phyloP scores from a whole-genome alignment of 1,284 basidiomycete genomes.

The Ustilago trichophora region DNA sequence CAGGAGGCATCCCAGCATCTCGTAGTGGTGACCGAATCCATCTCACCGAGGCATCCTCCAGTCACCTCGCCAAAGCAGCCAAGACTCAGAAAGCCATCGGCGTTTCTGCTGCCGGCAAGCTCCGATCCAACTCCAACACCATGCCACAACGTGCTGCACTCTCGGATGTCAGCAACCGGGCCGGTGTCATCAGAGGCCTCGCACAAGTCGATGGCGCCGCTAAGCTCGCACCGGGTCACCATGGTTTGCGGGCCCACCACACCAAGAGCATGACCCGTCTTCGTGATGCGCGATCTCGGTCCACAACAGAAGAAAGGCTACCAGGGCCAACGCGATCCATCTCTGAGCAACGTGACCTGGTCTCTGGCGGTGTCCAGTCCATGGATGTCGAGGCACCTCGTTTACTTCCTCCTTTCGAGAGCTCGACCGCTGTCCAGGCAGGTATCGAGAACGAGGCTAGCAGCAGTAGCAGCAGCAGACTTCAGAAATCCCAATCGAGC shows the following conservation, averaged over 20 bases:
- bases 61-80: constrained; percentile 22
- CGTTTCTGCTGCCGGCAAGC: constrained; percentile 16
- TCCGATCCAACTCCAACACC: constrained; percentile 17
- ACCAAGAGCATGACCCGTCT: constrained; percentile 45
- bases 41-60: constrained; percentile 39
- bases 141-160: constrained; percentile 39
- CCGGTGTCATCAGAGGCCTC: constrained; percentile 4
- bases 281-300: constrained; percentile 31
- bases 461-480: constrained; percentile 8
- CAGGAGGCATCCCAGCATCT: constrained; percentile 42
- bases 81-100: constrained; percentile 20
- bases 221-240: constrained; percentile 28
- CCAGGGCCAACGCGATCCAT: constrained; percentile 21
- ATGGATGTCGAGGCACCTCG: constrained; percentile 44
- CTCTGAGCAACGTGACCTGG: constrained; percentile 27
- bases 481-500: neutral
- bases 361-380: constrained; percentile 24
- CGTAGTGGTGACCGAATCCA: constrained; percentile 47
- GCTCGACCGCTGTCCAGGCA: constrained; percentile 14
- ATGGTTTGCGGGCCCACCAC: constrained; percentile 30
- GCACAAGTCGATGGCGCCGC: constrained; percentile 15
- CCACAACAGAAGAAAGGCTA: constrained; percentile 20
- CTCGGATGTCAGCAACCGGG: constrained; percentile 46
- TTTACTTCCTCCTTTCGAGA: constrained; percentile 31
- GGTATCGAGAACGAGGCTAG: constrained; percentile 4